Base-by-base conservation (phyloP, 306 rosid species). In the Argentina anserina region DNA sequence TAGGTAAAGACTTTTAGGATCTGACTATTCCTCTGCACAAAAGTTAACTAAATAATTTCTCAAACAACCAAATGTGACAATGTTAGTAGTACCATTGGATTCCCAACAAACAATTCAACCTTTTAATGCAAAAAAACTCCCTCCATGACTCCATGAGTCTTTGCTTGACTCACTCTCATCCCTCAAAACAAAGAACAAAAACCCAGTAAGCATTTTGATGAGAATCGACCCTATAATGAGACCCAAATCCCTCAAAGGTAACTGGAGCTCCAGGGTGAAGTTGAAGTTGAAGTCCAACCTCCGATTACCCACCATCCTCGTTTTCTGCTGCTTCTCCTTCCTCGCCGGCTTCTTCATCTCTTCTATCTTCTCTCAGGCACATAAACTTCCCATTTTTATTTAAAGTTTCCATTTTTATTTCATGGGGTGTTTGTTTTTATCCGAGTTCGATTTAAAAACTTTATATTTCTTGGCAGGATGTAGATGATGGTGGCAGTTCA, bases 281-380 rank as follows among this genome's bases (percentile, higher is more conserved):
- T 71, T 71, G 53, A 71, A 56, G 67, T 42, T 70, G 77, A 84
- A 61, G 68, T 49, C 85, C 75, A 88, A 79, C 72, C 78, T 87
- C 47, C 83, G 77, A 41, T 75, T 81, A 36, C 86, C 82, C 61
- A 77, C 75, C 20, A 78, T 86, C 60, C 65, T 87, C 56, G 46
- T 90, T 69, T 28, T 86, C 46, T 88, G 96, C 82, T 68, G 77
- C 75, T 85, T 83, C 81, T 91, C 84, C 92, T 90, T 90, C 74
- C 78, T 90, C 40, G 85, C 87, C n/a, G 99, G 97, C 59, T 83
- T 89, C 49, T 85, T 71, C 14, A 89, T 82, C 76, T 87, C 91
- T 34, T 34, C 68, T 76, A 77, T 84, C 67, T 73, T 91, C 68
- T 73, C 70, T 33, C 86, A 75, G 76, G 83, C 82, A 77, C 70